Percentiles rank a stretch among this genome's conserved stretches.
These are phyloP conservation scores for Tetratostichococcus sp. DNA, from an alignment of 139 green algal species.

Conservation along the genomic window DNA sequence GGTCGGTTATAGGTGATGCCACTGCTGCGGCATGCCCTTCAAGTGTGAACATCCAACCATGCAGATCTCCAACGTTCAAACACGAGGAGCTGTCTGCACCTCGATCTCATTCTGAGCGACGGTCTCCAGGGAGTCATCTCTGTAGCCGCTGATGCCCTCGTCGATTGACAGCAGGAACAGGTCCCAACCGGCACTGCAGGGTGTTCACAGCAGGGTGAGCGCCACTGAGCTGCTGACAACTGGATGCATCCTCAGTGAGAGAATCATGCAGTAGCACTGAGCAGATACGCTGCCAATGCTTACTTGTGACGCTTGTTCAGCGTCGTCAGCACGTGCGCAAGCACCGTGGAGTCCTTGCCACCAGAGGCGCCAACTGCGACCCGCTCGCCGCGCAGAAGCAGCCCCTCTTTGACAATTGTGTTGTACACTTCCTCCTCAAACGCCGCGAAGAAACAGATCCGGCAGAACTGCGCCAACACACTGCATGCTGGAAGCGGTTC, in stretches of 20 bases:
- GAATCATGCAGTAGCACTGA: neutral
- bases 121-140: slow-evolving; percentile 94
- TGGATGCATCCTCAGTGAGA: too few relatives aligned
- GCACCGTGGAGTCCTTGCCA: slow-evolving; percentile 95
- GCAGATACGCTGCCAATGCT: neutral
- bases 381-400: slow-evolving; percentile 83
- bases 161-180: slow-evolving; percentile 96
- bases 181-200: slow-evolving; percentile 89
- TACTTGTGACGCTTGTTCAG: slow-evolving; percentile 85
- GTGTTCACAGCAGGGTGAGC: too few relatives aligned
- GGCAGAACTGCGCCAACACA: slow-evolving; percentile 66
- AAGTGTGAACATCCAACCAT: too few relatives aligned
- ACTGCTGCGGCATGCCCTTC: too few relatives aligned
- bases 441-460: slow-evolving; percentile 82
- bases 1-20: too few relatives aligned
- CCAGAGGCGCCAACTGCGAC: slow-evolving; percentile 89
- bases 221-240: too few relatives aligned
- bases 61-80: too few relatives aligned
- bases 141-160: slow-evolving; percentile 93
- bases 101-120: slow-evolving; percentile 92
- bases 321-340: slow-evolving; percentile 88
- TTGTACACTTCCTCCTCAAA: slow-evolving; percentile 93
- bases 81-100: neutral
- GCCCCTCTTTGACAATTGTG: slow-evolving; percentile 67
- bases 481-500: too few relatives aligned